Evolutionary conservation across 192 early-diverging fungal genomes (phyloP), one percentile per base, ranked within the genome.

Genomic region (Lobosporangium transversale): DNA sequence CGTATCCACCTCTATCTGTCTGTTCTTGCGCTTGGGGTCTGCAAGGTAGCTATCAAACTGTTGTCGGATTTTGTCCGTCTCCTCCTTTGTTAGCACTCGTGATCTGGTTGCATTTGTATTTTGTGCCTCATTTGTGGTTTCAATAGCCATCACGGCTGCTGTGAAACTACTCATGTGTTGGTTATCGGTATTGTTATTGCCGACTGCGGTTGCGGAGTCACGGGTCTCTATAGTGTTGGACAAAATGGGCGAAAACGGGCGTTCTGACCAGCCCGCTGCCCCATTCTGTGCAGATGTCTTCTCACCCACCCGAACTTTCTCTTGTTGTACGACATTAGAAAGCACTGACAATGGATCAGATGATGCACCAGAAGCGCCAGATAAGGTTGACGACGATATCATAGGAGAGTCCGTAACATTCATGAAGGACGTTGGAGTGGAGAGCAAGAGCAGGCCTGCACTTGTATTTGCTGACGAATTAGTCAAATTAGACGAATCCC

Each of bases 191-290:
- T 24, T 37, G 31, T 7, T 4, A 35, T 29, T 11, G 21, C 15
- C n/a, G 18, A 18, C n/a, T 23, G 18, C 47, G 2, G 53, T 3
- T 1, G 3, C 27, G 11, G 50, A 58, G 6, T 21, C 44, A 3
- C 36, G 40, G 27, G 11, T 18, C 6, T 63, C 45, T 2, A 6
- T 57, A 9, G 54, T 30, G 4, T 55, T 75, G 4, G 58, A 47
- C 6, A 76, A 31, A 42, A 76, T 56, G 0, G 73, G 73, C 30
- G 73, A 63, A 31, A 71, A 76, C 0, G 73, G 42, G 21, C 73
- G 33, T 33, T 76, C 73, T 8, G 73, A 76, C 73, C 73, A 76
- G 14, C 73, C 73, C 15, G 73, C 73, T 4, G 73, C 73, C 5
- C 64, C 73, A 24, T 62, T 23, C 27, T 62, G 35, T 5, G 50